These are phyloP conservation scores for Orbilia ellipsospora DNA, from an alignment of 2,329 filamentous ascomycete genomes.

Conservation along the genomic window DNA sequence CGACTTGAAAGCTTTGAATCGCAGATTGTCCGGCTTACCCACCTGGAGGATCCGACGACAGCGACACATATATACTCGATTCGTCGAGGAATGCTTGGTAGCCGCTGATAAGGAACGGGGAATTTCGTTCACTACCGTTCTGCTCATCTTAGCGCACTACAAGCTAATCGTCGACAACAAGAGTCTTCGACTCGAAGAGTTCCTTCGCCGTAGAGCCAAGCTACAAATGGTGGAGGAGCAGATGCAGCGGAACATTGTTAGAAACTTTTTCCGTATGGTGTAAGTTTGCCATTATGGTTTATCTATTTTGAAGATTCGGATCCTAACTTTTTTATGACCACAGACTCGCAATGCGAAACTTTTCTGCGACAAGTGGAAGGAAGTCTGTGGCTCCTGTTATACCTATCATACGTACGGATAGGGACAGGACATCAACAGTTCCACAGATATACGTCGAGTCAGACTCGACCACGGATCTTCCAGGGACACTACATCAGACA, in stretches of 20 bases:
- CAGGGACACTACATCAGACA: conserved; percentile 9
- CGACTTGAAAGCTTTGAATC: conserved; percentile 79
- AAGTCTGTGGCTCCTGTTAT: conserved; percentile 49
- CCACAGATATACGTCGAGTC: conserved; percentile 54
- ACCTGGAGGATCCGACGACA: conserved; percentile 78
- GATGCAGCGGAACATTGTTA: conserved; percentile 86
- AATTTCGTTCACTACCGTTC: conserved; percentile 88
- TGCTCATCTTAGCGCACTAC: conserved; percentile 97
- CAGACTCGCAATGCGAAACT: conserved; percentile 40
- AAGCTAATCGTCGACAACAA: conserved; percentile 99
- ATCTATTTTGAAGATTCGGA: neutral
- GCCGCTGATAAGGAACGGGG: conserved; percentile 89
- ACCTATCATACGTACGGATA: conserved; percentile 50
- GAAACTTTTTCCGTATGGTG: conserved; percentile 94
- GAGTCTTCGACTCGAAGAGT: conserved; percentile 93
- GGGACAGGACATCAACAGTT: conserved; percentile 40
- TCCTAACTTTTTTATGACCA: neutral
- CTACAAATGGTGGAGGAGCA: conserved; percentile 95
- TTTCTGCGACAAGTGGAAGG: conserved; percentile 57
- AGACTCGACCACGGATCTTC: conserved; percentile 48
- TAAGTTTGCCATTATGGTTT: conserved; percentile 63
- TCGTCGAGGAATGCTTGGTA: conserved; percentile 95
- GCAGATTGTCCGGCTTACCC: conserved; percentile 78
- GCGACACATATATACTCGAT: conserved; percentile 85
- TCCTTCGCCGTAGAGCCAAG: conserved; percentile 85